Base-by-base conservation (phyloP, 345 rosid genomes). In the Populus nigra region DNA sequence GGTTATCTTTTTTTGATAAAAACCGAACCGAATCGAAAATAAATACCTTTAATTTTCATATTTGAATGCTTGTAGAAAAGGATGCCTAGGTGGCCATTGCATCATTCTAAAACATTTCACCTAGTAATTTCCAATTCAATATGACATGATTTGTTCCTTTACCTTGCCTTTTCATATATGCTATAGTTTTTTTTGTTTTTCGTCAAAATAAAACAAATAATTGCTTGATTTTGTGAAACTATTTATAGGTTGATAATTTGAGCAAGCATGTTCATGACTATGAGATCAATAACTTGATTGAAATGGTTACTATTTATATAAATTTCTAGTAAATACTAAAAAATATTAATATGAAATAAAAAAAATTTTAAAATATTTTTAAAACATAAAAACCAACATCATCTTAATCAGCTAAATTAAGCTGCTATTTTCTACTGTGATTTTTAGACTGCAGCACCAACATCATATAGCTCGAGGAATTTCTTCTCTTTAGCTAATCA, bases 61-160 rank as follows among this genome's bases (percentile, higher is more conserved):
- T 77, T 18, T 68, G 36, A 25, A 27, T 25, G 45, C 17, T 6
- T 69, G 61, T 77, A 83, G 81, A 78, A 65, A 92, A 90, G 94
- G 94, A 89, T 41, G 59, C 79, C 65, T 85, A 59, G 68, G 74
- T 27, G 77, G 65, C n/a, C 86, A 78, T 8, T 78, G 81, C 93
- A 88, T 49, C 96, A 93, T 47, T 86, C 90, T 74, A 93, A 93
- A 84, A 89, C 91, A 25, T 80, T 93, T 63, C 94, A 93, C 72
- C 87, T 92, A 91, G 94, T 91, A 57, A 27, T 75, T 73, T 12
- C 41, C 10, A 3, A 8, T 41, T 70, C 22, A 12, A 22, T 66
- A 31, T 3, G n/a, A 2, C 35, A 3, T 18, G 11, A 15, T 17
- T 72, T 36, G 3, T 2, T 9, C 33, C 3, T 31, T 31, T 31